Base-by-base conservation (phyloP, 345 rosid species). In the Citrus cavaleriei region DNA sequence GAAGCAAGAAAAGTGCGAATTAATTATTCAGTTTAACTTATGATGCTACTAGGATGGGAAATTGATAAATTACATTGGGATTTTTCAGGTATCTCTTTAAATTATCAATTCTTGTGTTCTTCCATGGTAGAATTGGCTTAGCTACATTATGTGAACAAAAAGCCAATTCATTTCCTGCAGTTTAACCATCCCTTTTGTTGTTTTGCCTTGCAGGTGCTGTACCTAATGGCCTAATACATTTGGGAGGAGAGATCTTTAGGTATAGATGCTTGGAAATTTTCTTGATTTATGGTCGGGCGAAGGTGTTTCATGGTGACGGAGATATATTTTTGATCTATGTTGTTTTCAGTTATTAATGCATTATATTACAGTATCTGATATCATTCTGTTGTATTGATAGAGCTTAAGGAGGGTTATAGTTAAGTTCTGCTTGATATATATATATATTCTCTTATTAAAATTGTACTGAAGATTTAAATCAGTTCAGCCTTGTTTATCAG, bases 1-100 rank as follows among this genome's bases (percentile, higher is more conserved):
- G 98, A 84, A 95, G 61, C 91, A 91, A 93, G 92, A 93, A 93
- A 85, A 87, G 35, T 24, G 77, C 83, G 4, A 83, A 37, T 55
- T 90, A 89, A 81, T 34, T 16, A 7, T 67, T 27, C 6, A 57
- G 40, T 28, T 28, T 55, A 10, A 12, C 46, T 6, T 32, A 24
- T 21, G 32, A 19, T 16, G n/a, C 25, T 4, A 6, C 69, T 7
- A 14, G 34, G 42, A 37, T 24, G 37, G 57, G 81, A 82, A 70
- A 59, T 19, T 8, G 51, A 42, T 46, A 10, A 70, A 54, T 38
- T 58, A 4, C 37, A 4, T 24, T 55, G 63, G 13, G 59, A 55
- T 57, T n/a, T 57, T 62, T 64, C 32, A 12, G 46, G 63, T 63
- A 55, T 55, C 46, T 49, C 68, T 3, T 59, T 32, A 4, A 27